These are phyloP conservation scores for Neurospora sp. DNA, from an alignment of 495 filamentous ascomycete genomes.

Conservation along the genomic window DNA sequence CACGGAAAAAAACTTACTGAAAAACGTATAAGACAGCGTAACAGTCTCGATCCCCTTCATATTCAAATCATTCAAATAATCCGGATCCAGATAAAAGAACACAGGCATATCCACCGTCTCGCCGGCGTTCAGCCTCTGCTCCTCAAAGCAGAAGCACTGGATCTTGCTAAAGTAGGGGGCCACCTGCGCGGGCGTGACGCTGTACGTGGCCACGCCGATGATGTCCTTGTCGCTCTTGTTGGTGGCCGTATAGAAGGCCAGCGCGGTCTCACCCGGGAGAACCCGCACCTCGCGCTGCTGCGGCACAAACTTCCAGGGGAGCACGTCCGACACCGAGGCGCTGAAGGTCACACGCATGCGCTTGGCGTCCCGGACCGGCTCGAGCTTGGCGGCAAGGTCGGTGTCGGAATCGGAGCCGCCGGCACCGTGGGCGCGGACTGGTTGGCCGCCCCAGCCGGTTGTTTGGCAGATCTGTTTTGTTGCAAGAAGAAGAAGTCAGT, in stretches of 20 bases:
- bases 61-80: conserved; percentile 79
- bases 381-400: conserved; percentile 63
- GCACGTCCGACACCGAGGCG: conserved; percentile 83
- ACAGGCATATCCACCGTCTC: conserved; percentile 99
- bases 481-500: no score
- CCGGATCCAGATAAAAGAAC: conserved; percentile 98
- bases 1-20: conserved; percentile 60
- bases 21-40: conserved; percentile 95
- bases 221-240: conserved; percentile 85
- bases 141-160: conserved; percentile 99
- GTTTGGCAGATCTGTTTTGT: conserved; percentile 77
- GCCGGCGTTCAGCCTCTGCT: conserved; percentile 79
- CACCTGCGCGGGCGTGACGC: conserved; percentile 89
- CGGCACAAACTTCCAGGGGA: conserved; percentile 95
- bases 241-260: conserved; percentile 96
- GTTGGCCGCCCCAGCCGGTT: conserved; percentile 90
- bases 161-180: conserved; percentile 99
- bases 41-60: conserved; percentile 94
- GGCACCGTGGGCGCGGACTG: conserved; percentile 65
- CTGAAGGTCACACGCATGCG: conserved; percentile 95
- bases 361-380: conserved; percentile 67
- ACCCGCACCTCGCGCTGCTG: conserved; percentile 97
- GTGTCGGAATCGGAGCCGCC: conserved; percentile 32
- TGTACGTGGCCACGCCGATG: conserved; percentile 96
- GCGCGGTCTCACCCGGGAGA: conserved; percentile 87